Conservation (phyloP, 495 filamentous ascomycete genomes). For the Echria macrotheca region DNA sequence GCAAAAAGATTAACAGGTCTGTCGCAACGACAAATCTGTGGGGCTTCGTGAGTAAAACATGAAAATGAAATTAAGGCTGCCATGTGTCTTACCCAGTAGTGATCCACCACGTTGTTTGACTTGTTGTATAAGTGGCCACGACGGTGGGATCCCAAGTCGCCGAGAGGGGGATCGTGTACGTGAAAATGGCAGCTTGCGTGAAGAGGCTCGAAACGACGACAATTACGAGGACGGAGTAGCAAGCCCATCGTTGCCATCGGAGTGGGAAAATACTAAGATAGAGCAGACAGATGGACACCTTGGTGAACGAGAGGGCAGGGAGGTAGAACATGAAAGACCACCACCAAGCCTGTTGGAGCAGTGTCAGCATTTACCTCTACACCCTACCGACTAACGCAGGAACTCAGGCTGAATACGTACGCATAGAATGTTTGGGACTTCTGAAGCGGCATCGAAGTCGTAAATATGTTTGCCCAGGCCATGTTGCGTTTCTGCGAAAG, state of each 20-base stretch:
- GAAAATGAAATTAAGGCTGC: no score
- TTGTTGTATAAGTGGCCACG: conserved; percentile 14
- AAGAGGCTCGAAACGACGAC: conserved; percentile 14
- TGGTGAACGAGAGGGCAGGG: conserved; percentile 19
- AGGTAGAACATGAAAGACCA: conserved; percentile 18
- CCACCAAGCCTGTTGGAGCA: conserved; percentile 16
- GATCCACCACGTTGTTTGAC: conserved; percentile 19
- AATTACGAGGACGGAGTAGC: conserved; percentile 15
- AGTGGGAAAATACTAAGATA: conserved; percentile 27
- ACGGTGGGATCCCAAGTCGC: conserved; percentile 23
- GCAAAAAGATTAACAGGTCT: conserved; percentile 40
- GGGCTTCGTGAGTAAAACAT: no score
- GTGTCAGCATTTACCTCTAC: background rate
- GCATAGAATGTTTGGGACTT: conserved; percentile 7
- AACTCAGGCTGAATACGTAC: conserved; percentile 6
- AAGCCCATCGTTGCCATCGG: conserved; percentile 16
- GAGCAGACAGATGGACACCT: conserved; percentile 25
- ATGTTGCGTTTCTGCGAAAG: conserved; percentile 16
- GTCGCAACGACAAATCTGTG: conserved; percentile 39
- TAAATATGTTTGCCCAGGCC: conserved; percentile 22
- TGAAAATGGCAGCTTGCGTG: conserved; percentile 9
- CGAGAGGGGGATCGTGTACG: conserved; percentile 25
- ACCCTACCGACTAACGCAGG: background rate
- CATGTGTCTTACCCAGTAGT: conserved; percentile 17
- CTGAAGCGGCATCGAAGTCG: conserved; percentile 8